These are phyloP conservation scores for Tremellales sp. DNA, from an alignment of 1,284 basidiomycete species.

Conservation along the genomic window DNA sequence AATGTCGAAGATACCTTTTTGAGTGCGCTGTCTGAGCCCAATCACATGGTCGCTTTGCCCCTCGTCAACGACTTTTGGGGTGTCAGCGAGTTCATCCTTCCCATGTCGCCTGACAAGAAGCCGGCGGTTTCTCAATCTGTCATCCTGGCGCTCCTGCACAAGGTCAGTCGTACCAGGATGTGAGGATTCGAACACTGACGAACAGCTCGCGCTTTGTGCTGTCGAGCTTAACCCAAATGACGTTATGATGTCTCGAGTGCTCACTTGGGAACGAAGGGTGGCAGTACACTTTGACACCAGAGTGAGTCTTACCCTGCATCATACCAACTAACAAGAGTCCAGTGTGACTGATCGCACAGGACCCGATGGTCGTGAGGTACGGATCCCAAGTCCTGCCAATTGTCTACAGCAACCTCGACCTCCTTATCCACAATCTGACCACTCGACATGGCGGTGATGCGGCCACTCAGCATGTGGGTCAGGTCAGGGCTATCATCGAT, in stretches of 20 bases:
- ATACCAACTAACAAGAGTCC: background rate
- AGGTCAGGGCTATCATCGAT: background rate
- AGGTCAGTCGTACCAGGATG: constrained; percentile 25
- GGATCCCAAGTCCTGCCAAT: constrained; percentile 16
- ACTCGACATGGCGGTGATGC: constrained; percentile 6
- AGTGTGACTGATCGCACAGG: constrained; percentile 4
- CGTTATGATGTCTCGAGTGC: constrained; percentile 16
- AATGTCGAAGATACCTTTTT: constrained; percentile 30
- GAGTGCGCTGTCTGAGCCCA: constrained; percentile 16
- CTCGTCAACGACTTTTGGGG: constrained; percentile 21
- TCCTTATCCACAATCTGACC: constrained; percentile 7
- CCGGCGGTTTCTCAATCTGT: constrained; percentile 32
- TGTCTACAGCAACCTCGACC: constrained; percentile 13
- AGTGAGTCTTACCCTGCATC: constrained; percentile 1
- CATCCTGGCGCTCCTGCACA: constrained; percentile 35
- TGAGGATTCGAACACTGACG: background rate
- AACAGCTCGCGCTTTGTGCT: constrained; percentile 22
- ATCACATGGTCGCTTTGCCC: constrained; percentile 16
- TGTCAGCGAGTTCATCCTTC: constrained; percentile 21
- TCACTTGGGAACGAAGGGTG: constrained; percentile 24
- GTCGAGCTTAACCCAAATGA: constrained; percentile 23
- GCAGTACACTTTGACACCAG: constrained; percentile 23
- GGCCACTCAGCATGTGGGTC: background rate
- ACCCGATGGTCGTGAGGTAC: constrained; percentile 13
- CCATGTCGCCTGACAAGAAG: constrained; percentile 8